Percentiles rank a stretch among this genome's conserved stretches.
Conservation (phyloP, 768 basidiomycete genomes). For the Lactarius deliciosus region DNA sequence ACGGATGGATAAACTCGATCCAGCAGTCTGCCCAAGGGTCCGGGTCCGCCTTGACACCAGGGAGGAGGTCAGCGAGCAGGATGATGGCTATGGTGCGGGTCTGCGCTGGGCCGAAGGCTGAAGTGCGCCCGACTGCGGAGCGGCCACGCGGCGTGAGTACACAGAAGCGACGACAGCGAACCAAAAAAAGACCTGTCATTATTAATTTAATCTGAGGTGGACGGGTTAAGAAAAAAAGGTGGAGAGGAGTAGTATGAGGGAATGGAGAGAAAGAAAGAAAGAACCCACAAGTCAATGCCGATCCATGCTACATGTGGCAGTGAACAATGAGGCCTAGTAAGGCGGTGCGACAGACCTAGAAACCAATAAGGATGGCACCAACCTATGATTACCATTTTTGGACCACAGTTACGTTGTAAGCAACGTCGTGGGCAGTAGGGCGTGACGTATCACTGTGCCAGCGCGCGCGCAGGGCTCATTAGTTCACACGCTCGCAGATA, state of each 20-base stretch:
- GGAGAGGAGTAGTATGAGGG: not conserved
- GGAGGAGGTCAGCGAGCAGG: not conserved
- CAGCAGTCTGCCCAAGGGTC: conserved; percentile 8
- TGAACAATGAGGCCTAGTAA: too few relatives aligned
- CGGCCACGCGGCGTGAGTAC: not conserved
- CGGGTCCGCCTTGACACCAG: not conserved
- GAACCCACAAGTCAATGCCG: not conserved
- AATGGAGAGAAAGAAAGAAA: not conserved
- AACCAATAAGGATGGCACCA: too few relatives aligned
- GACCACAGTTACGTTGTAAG: too few relatives aligned
- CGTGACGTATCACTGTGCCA: not conserved
- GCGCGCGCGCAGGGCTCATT: not conserved
- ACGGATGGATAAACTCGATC: not conserved
- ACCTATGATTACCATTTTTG: too few relatives aligned
- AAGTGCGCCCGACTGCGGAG: not conserved
- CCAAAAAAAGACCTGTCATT: not conserved
- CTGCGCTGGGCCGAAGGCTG: not conserved
- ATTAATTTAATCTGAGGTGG: too few relatives aligned
- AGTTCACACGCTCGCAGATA: not conserved
- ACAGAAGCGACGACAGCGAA: not conserved
- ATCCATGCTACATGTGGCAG: too few relatives aligned
- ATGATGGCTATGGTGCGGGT: not conserved
- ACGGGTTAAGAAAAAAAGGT: not conserved
- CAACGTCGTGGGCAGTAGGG: too few relatives aligned
- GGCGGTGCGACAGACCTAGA: too few relatives aligned